Base-by-base conservation (phyloP, 2,329 filamentous ascomycete species). In the Elsinoe necatrix region DNA sequence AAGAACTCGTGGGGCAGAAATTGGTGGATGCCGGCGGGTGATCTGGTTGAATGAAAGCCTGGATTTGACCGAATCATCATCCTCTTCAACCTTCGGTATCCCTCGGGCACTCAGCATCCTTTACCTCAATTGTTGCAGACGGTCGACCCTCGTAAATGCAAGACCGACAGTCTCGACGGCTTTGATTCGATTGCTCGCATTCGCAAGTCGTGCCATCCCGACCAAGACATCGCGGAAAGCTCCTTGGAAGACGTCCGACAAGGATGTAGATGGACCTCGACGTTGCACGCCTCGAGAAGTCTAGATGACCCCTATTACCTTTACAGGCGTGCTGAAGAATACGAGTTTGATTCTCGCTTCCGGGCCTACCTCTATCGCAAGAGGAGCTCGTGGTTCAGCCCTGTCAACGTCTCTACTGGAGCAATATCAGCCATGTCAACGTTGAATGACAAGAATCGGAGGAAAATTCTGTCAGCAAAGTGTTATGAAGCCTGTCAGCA, bases 21-120 rank as follows among this genome's bases (percentile, higher is more conserved):
- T 37, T 4, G 34, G 34, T 11, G 43, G 20, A 18, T 50, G 45
- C 45, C 45, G 45, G 45, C 27, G 45, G 45, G 29, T 50, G 45
- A 50, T 50, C 45, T 50, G 45, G 45, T 50, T 50, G 34, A 50
- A 50, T 31, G 14, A 14, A 50, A 5, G 7, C 45, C 20, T 25
- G 45, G 29, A 50, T 50, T 50, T 50, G 18, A 50, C 45, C 45
- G 25, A 34, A 50, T 31, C 27, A 34, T 48, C 43, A 23, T 43
- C 9, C 7, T 18, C 37, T 21, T 16, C 20, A 41, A 41, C 37
- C 18, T 41, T 29, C 4, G 9, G 9, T 14, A 4, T 6, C 34
- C 4, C 14, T 37, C 3, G 12, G 14, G 34, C 9, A n/a, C 34
- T 37, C 34, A 37, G 3, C 34, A 37, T 37, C 14, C 34, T 29